These are phyloP conservation scores for Petrea volubilis DNA, from an alignment of 257 asterid species.

Conservation along the genomic window DNA sequence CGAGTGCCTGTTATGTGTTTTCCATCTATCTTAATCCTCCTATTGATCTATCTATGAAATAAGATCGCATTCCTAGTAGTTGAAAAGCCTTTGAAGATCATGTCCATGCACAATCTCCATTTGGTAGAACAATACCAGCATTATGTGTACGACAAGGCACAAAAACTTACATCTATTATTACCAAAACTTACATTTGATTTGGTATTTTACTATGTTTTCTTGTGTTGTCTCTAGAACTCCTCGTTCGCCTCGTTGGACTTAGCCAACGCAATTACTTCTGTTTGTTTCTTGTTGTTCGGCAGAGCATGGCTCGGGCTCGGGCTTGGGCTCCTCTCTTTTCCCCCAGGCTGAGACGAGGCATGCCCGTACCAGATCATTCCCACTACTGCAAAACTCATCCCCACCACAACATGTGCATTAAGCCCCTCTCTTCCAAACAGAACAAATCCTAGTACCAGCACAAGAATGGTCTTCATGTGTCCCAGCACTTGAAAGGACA, in stretches of 20 bases:
- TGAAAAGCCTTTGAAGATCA: too few species aligned
- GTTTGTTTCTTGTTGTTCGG: conserved; percentile 28
- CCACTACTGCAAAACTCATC: conserved; percentile 51
- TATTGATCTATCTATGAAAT: too few species aligned
- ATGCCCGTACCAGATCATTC: conserved; percentile 66
- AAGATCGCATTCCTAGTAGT: too few species aligned
- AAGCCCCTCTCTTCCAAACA: conserved; percentile 61
- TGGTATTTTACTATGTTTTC: neutral
- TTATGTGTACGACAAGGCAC: too few species aligned
- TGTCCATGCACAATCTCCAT: too few species aligned
- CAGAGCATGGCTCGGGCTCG: conserved; percentile 13
- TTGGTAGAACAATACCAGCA: too few species aligned
- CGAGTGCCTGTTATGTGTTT: too few species aligned
- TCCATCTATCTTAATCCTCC: too few species aligned
- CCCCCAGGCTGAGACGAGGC: conserved; percentile 61
- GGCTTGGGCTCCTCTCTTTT: too few species aligned
- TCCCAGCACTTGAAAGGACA: conserved; percentile 70
- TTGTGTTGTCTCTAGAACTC: conserved; percentile 26
- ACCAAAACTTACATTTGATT: neutral
- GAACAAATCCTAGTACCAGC: conserved; percentile 52
- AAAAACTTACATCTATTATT: too few species aligned
- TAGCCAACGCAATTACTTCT: conserved; percentile 35
- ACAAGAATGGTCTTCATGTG: conserved; percentile 76
- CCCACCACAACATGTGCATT: conserved; percentile 57
- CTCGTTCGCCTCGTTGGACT: conserved; percentile 36